Evolutionary conservation across 2,329 filamentous ascomycete species (phyloP), one percentile per base, ranked within the genome.

Genomic region (Pestalotiopsis sp.): DNA sequence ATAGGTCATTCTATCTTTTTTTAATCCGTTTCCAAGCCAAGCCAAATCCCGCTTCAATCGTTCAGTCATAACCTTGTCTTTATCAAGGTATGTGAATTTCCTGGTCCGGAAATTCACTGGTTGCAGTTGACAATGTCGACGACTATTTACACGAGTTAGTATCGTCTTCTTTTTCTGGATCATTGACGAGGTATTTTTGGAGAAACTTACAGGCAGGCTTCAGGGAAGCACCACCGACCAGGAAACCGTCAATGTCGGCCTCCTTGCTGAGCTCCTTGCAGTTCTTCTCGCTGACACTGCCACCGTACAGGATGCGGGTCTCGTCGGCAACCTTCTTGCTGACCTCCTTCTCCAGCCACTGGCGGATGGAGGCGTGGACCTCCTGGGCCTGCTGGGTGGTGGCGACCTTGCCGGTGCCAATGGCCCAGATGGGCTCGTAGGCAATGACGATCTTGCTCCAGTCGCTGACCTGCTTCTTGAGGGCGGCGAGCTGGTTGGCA

Each of bases 361-460:
- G 85, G 76, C 96, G 93, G 84, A 99, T 97, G 74, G 92, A 94
- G 77, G 91, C 93, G 86, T 97, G 94, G 70, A 96, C 94, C 82
- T 97, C 94, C 86, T 97, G 94, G 69, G 94, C 94, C 88, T 97
- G 94, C 84, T 94, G 87, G 70, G 91, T 94, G 72, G 91, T 92
- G 75, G 94, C 94, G 74, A 97, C 94, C 87, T 96, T 97, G 83
- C 96, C 96, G 74, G 96, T 98, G 76, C 95, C 95, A 75, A 91
- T 92, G 80, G 90, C 94, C 95, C 96, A 99, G 87, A 99, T 97
- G 78, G 96, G 96, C 89, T 99, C 96, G 84, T 99, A 99, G 78
- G 96, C 96, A 78, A 99, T 89, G 80, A 99, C 96, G 73, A 99
- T 89, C 87, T 96, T 96, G 78, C 86, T 89, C 96, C 96, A 99